Base-by-base conservation (phyloP, 192 early-diverging fungal species). In the Mortierella hygrophila region DNA sequence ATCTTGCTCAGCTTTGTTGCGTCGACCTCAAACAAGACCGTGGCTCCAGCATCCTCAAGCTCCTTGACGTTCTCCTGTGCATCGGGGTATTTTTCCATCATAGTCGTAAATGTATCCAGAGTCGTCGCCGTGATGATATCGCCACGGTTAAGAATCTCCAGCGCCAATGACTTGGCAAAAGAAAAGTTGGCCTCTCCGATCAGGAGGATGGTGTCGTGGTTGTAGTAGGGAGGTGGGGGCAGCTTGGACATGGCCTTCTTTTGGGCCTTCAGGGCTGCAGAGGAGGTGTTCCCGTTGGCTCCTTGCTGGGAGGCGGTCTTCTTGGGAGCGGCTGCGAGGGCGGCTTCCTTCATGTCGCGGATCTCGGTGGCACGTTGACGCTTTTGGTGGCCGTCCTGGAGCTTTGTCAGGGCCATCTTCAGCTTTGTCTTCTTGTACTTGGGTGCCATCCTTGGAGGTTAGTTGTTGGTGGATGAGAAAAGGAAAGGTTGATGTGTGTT, bases 141-240 rank as follows among this genome's bases (percentile, higher is more conserved):
- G 18, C 91, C 92, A 10, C 91, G 88, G 23, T 92, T 88, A 32
- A 94, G 88, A 4, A 94, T 72, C 49, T 85, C 88, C 49, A 91
- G 89, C 15, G 92, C 91, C 16, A 99, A 74, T 26, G 94, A 91
- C 68, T 91, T 91, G 2, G 98, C 94, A 88, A 98, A 99, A 71
- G 95, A 95, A 82, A 99, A 98, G 89, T 98, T 99, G n/a, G 97
- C 97, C 89, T 97, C 97, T 57, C 97, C 97, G 6, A 97, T 82
- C 5, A 97, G 89, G 8, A 97, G 81, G 42, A 97, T 94, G 20
- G 80, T 83, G 82, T 97, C 92, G 21, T 88, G 72, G 23, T 82
- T 78, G 11, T 76, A 82, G 87, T 93, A 95, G 5, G 93, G 93
- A 18, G 79, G 79, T 42, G 88, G 82, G 2, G 78, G 85, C 26